These are phyloP conservation scores for Hirschioporus abietinus DNA, from an alignment of 768 basidiomycete genomes.

Conservation along the genomic window DNA sequence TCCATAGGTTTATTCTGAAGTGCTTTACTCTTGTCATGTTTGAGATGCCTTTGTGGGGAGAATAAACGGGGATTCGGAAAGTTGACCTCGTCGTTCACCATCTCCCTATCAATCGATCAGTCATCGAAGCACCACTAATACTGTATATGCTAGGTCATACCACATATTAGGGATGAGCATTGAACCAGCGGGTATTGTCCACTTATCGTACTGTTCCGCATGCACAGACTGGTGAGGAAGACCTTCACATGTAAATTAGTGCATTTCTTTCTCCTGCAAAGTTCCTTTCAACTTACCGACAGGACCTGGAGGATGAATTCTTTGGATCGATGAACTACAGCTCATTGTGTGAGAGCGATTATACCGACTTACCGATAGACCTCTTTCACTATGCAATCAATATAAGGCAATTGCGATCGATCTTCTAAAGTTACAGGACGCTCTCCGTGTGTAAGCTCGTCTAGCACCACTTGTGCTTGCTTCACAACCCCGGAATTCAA, in stretches of 20 bases:
- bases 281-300: not conserved
- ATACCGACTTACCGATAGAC: constrained; percentile 9
- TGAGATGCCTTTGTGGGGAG: not conserved
- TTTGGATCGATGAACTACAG: not conserved
- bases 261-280: not conserved
- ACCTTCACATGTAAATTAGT: not conserved
- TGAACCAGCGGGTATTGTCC: constrained; percentile 7
- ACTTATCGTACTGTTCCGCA: constrained; percentile 4
- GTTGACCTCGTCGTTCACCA: not conserved
- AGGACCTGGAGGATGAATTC: constrained; percentile 2
- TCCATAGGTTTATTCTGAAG: constrained; percentile 7
- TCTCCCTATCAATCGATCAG: not conserved
- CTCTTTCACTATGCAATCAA: constrained; percentile 13
- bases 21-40: not conserved
- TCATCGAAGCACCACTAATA: not conserved
- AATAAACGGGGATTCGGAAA: not conserved
- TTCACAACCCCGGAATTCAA: constrained; percentile 12
- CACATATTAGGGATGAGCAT: constrained; percentile 4
- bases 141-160: not conserved
- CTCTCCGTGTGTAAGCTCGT: constrained; percentile 7
- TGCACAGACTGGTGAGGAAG: constrained; percentile 7
- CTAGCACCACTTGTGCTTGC: constrained; percentile 10
- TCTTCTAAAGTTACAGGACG: constrained; percentile 9
- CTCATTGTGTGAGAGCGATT: not conserved
- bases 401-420: constrained; percentile 12